Evolutionary conservation across 2,329 filamentous ascomycete species (phyloP), one percentile per base, ranked within the genome.

Genomic region (Colletotrichum gigasporum): DNA sequence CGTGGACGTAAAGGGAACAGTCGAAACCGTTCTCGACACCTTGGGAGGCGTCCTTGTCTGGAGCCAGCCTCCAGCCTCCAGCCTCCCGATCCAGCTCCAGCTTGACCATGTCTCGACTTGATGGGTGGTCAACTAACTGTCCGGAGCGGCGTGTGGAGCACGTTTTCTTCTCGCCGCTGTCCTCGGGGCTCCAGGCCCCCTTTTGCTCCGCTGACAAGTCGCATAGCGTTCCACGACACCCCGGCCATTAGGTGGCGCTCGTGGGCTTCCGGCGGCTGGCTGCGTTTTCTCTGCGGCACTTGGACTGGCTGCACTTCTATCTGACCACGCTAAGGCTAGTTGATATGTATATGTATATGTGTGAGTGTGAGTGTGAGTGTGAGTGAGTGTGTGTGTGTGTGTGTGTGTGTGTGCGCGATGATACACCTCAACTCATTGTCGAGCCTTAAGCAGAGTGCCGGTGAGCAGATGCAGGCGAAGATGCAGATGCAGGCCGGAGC

Each of bases 401-500:
- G 30, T 6, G 30, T 22, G 18, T 34, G 28, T n/a, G 45, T 35
- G 16, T 45, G 7, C 14, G 30, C 16, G 51, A 47, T 32, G 58
- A n/a, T 30, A 11, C 8, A 26, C 34, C 34, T 56, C 26, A 16
- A 26, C 32, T 11, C 24, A 11, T 9, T 26, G 11, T n/a, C 18
- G 18, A 56, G 54, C 20, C 11, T 32, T 22, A 44, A 24, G 10
- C 10, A 32, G 35, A 41, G 14, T 41, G 18, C 32, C 32, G 32
- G 58, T 56, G 58, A 61, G 26, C 32, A 34, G 24, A 48, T 62
- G 34, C 34, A 56, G 52, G 51, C n/a, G 18, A 32, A 30, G 16
- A 44, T 30, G 44, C 44, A 63, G 53, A 55, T 51, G 54, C 60
- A 63, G 30, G 18, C 37, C 11, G n/a, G 37, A 32, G 45, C 28